These are phyloP conservation scores for Aspergillus sclerotioniger DNA, from an alignment of 495 filamentous ascomycete genomes.

Conservation along the genomic window DNA sequence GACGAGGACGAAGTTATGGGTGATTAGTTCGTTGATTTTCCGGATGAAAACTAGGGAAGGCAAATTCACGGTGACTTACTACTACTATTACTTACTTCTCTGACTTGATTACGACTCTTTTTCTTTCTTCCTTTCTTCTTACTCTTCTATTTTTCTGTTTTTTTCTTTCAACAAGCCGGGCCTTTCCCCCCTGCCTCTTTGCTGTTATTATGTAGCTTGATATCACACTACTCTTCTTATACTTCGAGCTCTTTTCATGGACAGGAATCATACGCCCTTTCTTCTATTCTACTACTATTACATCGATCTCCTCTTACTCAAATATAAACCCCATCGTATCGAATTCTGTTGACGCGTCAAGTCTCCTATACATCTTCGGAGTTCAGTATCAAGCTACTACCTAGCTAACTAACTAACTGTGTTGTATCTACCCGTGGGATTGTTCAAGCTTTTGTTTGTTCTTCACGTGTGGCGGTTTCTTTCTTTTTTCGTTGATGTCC, in stretches of 20 bases:
- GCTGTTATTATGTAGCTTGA: background rate
- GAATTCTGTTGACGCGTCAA: too few species aligned
- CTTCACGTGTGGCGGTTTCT: too few species aligned
- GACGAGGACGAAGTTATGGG: constrained; percentile 70
- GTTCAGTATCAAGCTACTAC: too few species aligned
- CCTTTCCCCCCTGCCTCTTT: background rate
- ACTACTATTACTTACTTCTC: constrained; percentile 12
- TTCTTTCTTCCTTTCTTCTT: constrained; percentile 11
- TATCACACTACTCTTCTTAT: background rate
- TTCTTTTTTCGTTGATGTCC: too few species aligned
- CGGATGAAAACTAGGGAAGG: constrained; percentile 1
- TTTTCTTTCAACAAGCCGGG: background rate
- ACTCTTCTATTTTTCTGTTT: constrained; percentile 12
- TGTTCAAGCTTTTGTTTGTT: too few species aligned
- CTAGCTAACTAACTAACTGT: too few species aligned
- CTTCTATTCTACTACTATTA: background rate
- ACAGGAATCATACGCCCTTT: background rate
- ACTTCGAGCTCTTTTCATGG: background rate
- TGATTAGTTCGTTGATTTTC: constrained; percentile 10
- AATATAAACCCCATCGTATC: too few species aligned
- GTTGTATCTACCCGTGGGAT: too few species aligned
- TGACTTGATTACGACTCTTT: background rate
- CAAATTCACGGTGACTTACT: background rate
- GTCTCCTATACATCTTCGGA: too few species aligned
- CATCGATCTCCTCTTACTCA: background rate